Conservation (phyloP, 2,329 filamentous ascomycete genomes). For the Pseudogymnoascus sp. region DNA sequence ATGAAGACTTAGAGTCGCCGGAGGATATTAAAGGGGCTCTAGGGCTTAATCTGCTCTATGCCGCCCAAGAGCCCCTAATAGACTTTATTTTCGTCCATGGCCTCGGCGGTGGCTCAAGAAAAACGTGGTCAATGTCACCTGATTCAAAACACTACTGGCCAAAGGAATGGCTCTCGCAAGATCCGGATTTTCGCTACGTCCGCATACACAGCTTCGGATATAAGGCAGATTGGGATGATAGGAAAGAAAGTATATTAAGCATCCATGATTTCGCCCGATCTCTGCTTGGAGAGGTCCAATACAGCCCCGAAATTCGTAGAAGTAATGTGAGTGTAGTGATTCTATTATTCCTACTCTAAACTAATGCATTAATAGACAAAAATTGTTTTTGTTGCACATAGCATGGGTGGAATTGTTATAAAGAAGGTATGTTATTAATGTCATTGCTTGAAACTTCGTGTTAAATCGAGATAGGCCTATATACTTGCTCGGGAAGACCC, state of each 20-base stretch:
- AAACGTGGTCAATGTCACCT: slow-evolving; percentile 34
- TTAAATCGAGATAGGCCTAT: background rate
- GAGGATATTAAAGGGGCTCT: slow-evolving; percentile 12
- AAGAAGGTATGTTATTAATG: slow-evolving; percentile 23
- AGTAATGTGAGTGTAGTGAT: slow-evolving; percentile 14
- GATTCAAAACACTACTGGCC: slow-evolving; percentile 34
- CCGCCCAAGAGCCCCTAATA: slow-evolving; percentile 24
- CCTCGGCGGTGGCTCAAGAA: slow-evolving; percentile 32
- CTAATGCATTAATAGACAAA: background rate
- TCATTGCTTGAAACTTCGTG: too few species aligned
- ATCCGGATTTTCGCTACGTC: slow-evolving; percentile 24
- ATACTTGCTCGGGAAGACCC: slow-evolving; percentile 22
- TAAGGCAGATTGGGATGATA: slow-evolving; percentile 26
- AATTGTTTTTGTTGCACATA: slow-evolving; percentile 31
- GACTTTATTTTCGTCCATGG: slow-evolving; percentile 37
- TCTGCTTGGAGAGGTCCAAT: slow-evolving; percentile 24
- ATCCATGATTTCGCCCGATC: slow-evolving; percentile 30
- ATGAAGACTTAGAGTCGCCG: background rate
- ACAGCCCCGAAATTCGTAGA: slow-evolving; percentile 19
- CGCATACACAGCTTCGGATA: slow-evolving; percentile 31
- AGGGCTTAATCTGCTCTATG: slow-evolving; percentile 15
- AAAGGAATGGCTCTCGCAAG: slow-evolving; percentile 31
- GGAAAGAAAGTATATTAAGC: slow-evolving; percentile 20
- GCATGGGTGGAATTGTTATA: slow-evolving; percentile 31
- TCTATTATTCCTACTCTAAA: too few species aligned